Percentiles rank a stretch among this genome's conserved stretches.
phyloP scores from a whole-genome alignment of 1,284 basidiomycete genomes.

The Sanguinoderma infundibulare region DNA sequence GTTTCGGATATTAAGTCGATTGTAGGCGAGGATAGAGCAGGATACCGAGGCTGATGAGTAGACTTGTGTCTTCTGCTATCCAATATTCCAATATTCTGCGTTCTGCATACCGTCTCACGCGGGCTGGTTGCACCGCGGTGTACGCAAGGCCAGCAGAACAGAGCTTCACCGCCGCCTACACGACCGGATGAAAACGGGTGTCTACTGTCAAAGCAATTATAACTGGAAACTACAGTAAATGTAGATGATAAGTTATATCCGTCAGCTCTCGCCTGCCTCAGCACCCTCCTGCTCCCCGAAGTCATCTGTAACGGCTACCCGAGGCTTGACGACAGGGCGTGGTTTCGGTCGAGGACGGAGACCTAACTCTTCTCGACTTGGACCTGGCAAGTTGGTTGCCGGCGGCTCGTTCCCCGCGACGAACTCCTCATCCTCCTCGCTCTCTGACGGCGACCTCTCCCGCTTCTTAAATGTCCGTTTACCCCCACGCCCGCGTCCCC shows the following conservation, averaged over 20 bases:
- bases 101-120: slow-evolving; percentile 6
- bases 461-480: slow-evolving; percentile 30
- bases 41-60: slow-evolving; percentile 31
- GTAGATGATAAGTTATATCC: slow-evolving; percentile 6
- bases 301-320: not conserved
- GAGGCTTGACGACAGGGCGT: slow-evolving; percentile 13
- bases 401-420: slow-evolving; percentile 1
- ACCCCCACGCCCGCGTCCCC: slow-evolving; percentile 21
- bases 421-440: slow-evolving; percentile 36
- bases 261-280: not conserved
- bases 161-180: no score
- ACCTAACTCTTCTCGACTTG: slow-evolving; percentile 21
- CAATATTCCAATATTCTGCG: slow-evolving; percentile 22
- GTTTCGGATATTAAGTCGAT: not conserved
- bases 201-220: slow-evolving; percentile 18
- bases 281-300: not conserved
- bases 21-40: slow-evolving; percentile 23
- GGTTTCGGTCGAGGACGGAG: slow-evolving; percentile 24
- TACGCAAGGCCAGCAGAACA: no score
- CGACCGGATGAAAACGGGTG: no score
- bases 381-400: not conserved
- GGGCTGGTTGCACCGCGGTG: not conserved
- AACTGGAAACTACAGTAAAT: not conserved
- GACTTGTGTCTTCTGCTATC: not conserved
- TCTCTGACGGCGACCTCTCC: slow-evolving; percentile 22